Conservation (phyloP, 139 green algal species). For the Ulvella scutata region DNA sequence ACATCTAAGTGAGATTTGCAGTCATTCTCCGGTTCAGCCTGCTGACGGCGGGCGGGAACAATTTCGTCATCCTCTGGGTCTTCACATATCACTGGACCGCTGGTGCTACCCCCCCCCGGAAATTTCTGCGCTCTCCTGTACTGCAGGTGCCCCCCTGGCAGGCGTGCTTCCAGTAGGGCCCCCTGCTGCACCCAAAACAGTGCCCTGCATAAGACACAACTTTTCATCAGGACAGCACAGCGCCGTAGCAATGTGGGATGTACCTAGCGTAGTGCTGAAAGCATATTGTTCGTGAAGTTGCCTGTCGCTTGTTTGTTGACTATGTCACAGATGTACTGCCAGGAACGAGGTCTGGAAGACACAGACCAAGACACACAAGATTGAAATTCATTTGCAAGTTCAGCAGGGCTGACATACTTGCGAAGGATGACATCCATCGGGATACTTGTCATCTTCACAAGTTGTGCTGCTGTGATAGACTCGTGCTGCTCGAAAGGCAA, state of each 20-base stretch:
- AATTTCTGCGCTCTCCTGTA: neutral
- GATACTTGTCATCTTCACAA: constrained; percentile 7
- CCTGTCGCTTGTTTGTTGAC: too few species aligned
- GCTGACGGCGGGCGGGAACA: neutral
- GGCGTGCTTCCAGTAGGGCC: constrained; percentile 30
- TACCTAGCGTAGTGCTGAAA: too few species aligned
- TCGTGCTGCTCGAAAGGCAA: constrained; percentile 47
- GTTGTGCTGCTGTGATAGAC: constrained; percentile 3
- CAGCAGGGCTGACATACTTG: neutral
- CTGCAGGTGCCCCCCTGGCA: neutral
- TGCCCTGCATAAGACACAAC: too few species aligned
- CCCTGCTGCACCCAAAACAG: constrained; percentile 83
- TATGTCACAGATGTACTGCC: too few species aligned
- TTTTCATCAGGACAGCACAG: too few species aligned
- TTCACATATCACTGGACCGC: constrained; percentile 1
- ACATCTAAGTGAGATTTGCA: neutral
- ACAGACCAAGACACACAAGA: too few species aligned
- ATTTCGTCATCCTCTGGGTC: constrained; percentile 17
- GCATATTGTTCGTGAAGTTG: too few species aligned
- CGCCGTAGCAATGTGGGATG: too few species aligned
- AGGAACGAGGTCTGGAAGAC: too few species aligned
- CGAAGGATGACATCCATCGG: neutral
- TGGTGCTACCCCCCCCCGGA: neutral
- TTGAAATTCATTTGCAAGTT: too few species aligned
- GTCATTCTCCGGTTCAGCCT: neutral